Evolutionary conservation across 73 alveolate genomes (phyloP).

Genomic region (Stentor coeruleus): DNA sequence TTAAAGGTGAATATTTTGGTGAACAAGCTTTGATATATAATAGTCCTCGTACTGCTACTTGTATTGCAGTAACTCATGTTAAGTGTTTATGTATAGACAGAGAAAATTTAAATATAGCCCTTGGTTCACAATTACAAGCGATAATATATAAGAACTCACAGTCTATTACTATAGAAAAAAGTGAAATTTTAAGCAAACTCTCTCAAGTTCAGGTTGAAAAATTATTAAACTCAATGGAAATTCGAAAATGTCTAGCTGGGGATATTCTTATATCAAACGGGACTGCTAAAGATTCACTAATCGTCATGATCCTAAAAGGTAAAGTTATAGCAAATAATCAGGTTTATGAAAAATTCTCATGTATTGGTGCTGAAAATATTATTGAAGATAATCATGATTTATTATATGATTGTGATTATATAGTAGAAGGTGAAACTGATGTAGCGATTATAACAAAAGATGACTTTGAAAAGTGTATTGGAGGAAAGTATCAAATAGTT

Average conservation of each 20-base stretch:
- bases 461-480: conserved; percentile 3
- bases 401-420: background rate
- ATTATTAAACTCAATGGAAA: background rate
- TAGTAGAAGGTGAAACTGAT: conserved; percentile 15
- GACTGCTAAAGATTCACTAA: background rate
- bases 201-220: background rate
- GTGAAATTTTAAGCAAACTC: background rate
- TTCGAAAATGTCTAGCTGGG: background rate
- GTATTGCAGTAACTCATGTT: background rate
- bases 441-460: conserved; percentile 4
- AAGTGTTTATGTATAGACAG: background rate
- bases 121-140: background rate
- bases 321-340: background rate
- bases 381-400: too few species aligned
- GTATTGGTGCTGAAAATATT: background rate
- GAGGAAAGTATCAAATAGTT: background rate
- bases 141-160: background rate
- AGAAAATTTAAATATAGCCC: background rate
- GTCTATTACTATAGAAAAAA: background rate
- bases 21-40: background rate
- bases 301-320: background rate
- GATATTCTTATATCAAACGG: background rate
- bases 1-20: conserved; percentile 8
- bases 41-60: conserved; percentile 10
- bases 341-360: too few species aligned